These are phyloP conservation scores for Trichosporon coremiiforme DNA, from an alignment of 1,284 basidiomycete genomes.

Conservation along the genomic window DNA sequence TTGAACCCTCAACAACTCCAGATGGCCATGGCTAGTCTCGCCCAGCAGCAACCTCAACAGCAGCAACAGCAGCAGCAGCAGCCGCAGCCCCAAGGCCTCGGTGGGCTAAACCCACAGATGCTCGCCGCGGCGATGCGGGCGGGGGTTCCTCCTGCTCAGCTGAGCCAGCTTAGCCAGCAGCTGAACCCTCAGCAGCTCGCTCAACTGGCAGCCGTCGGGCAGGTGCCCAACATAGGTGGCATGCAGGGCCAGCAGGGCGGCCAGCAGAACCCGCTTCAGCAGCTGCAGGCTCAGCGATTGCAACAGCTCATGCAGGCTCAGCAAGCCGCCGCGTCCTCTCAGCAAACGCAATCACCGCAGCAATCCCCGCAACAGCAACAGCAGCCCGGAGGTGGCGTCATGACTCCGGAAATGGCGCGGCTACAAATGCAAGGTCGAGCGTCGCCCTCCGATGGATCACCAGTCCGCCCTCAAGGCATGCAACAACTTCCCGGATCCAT, in stretches of 20 bases:
- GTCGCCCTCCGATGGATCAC: constrained; percentile 34
- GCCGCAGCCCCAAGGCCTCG: constrained; percentile 20
- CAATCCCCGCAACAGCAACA: constrained; percentile 22
- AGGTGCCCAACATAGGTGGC: constrained; percentile 2
- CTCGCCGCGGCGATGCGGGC: constrained; percentile 30
- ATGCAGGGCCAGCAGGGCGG: constrained; percentile 34
- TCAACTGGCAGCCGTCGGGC: constrained; percentile 21
- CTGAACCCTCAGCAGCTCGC: constrained; percentile 27
- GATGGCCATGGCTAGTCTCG: constrained; percentile 39
- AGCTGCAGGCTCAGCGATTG: constrained; percentile 31
- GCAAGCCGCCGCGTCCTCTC: constrained; percentile 14
- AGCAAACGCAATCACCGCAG: constrained; percentile 41
- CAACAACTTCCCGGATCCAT: constrained; percentile 26
- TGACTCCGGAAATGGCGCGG: constrained; percentile 33
- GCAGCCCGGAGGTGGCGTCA: constrained; percentile 24
- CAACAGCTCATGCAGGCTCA: constrained; percentile 31
- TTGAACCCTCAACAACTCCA: constrained; percentile 42
- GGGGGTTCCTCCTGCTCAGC: constrained; percentile 25
- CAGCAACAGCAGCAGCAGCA: constrained; percentile 7
- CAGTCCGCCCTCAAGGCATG: constrained; percentile 26
- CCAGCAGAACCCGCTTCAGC: constrained; percentile 43
- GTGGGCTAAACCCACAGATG: constrained; percentile 27
- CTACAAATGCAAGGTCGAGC: constrained; percentile 34
- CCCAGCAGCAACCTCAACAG: constrained; percentile 23
- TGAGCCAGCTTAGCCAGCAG: constrained; percentile 20